Evolutionary conservation across 805 yeast species (phyloP), one percentile per base, ranked within the genome.

Genomic region (Lachancea waltii): DNA sequence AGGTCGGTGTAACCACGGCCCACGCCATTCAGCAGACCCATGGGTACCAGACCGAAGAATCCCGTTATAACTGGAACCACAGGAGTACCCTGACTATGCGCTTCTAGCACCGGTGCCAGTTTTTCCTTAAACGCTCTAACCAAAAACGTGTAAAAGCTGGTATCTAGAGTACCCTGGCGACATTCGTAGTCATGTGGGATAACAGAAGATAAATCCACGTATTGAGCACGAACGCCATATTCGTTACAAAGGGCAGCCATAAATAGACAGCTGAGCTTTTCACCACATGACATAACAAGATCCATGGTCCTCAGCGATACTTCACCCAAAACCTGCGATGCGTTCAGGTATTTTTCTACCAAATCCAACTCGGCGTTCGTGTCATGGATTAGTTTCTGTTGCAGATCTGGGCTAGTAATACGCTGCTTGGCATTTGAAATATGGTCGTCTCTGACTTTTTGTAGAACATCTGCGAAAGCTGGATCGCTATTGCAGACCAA

Each of bases 1-100:
- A 92, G 68, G 61, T 92, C 98, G 7, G 98, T 92, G 64, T 92
- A 92, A 26, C 98, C 98, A 57, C 98, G 79, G 31, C 98, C 98
- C 40, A 92, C 95, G 36, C 94, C 85, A 53, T 82, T 82, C 48
- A 92, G 68, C 40, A 92, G 67, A 11, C 98, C 97, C 47, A 96
- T 97, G 23, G 97, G 97, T n/a, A 92, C 83, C 25, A 77, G 69
- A 19, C 98, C 98, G 53, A 92, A 92, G 61, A 85, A 92, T 2
- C 98, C 98, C 21, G 98, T 92, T 41, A 92, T 70, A 1, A 92
- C 96, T 1, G 98, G 98, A 16, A 89, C 80, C 11, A 72, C 58
- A 16, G 62, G 65, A 11, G 55, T 54, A 4, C 44, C 51, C 19
- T 48, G 47, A 26, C 53, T 60, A 22, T 60, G 56, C 24, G 64